phyloP scores from a whole-genome alignment of 345 rosid genomes.

The Eucalyptus curtisii region DNA sequence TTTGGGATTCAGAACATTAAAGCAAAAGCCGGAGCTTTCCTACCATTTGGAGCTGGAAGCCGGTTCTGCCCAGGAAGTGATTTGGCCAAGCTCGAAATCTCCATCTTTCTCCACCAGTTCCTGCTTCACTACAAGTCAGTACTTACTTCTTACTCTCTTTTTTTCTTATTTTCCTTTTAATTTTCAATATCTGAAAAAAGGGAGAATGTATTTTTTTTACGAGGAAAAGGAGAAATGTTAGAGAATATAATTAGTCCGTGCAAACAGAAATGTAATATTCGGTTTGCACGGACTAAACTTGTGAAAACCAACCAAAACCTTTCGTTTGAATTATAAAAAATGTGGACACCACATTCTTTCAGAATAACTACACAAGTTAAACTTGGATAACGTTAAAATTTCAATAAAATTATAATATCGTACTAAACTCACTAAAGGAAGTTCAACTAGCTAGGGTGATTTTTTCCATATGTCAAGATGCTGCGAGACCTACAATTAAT shows the following conservation, averaged over 20 bases:
- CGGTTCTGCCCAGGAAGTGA: conserved; percentile 41
- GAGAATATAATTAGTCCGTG: neutral
- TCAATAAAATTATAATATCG: neutral
- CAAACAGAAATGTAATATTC: neutral
- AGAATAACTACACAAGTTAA: neutral
- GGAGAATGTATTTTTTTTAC: neutral
- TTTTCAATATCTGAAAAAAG: neutral
- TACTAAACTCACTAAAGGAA: neutral
- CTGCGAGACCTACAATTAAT: neutral
- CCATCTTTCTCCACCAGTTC: conserved; percentile 35
- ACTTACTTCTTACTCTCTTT: neutral
- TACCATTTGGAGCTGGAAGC: conserved; percentile 46
- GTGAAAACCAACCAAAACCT: neutral
- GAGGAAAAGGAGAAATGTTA: neutral
- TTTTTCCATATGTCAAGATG: neutral
- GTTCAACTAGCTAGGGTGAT: neutral
- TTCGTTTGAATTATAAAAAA: too few relatives aligned
- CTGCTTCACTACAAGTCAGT: conserved; percentile 29
- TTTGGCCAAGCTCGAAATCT: conserved; percentile 37
- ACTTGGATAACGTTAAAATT: neutral
- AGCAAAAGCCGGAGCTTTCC: conserved; percentile 30
- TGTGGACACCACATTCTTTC: neutral
- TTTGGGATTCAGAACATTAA: conserved; percentile 1
- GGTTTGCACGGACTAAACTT: neutral
- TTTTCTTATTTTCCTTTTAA: neutral